Base-by-base conservation (phyloP, 1,284 basidiomycete species). In the Cystobasidium slooffiae region DNA sequence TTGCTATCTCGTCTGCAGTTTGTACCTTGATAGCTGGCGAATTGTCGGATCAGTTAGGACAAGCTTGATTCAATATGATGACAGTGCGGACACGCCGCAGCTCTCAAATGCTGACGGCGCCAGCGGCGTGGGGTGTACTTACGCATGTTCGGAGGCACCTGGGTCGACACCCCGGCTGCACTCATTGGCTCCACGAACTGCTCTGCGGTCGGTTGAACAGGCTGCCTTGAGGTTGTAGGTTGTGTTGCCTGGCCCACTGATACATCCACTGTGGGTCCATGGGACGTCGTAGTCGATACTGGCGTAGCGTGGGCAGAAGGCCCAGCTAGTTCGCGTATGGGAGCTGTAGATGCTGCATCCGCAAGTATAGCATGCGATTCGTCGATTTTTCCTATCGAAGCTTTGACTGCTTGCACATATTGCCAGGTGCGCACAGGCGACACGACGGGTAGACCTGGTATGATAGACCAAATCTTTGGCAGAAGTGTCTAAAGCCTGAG, bases 381-480 rank as follows among this genome's bases (percentile, higher is more conserved):
- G 1, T 12, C 46, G n/a, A 49, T 6, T 12, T 6, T 12, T 12
- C n/a, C 46, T 3, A 14, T 49, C n/a, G 46, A 49, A n/a, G 46
- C n/a, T 12, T 49, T 49, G 12, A 14, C 46, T 31, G 46, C 46
- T 14, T 14, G 12, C 1, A 14, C 3, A 6, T 1, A 12, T 49
- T 49, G 12, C 46, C 46, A 49, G 12, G 46, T n/a, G 2, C 3
- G 12, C 12, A 49, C 46, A 12, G 46, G 46, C 46, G 12, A 12
- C 6, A 49, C 46, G 12, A 14, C 46, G n/a, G 46, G 46, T 49
- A 49, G n/a, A 14, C n/a, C 46, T 14, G 46, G 46, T 12, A 49
- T 49, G 6, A 49, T 49, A 49, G 46, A 49, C 46, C 46, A 49
- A 49, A 49, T 49, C 46, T 49, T 49, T n/a, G 46, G 46, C n/a